Conservation (phyloP, 2,329 filamentous ascomycete species). For the Penicillium digitatum region DNA sequence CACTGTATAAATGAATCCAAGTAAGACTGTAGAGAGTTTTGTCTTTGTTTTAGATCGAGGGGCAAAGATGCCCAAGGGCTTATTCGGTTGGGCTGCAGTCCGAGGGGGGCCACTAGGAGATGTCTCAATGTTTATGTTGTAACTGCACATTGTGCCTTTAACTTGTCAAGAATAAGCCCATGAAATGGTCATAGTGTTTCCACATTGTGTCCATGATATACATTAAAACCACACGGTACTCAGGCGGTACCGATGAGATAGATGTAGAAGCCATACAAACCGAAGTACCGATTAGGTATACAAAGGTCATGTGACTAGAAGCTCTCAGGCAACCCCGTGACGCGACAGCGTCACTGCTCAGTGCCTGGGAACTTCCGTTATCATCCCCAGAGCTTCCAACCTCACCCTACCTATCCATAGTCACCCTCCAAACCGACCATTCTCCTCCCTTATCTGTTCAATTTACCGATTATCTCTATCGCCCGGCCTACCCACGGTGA, state of each 20-base stretch:
- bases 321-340: slow-evolving; percentile 33
- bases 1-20: neutral
- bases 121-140: neutral
- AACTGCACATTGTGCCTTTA: neutral
- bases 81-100: slow-evolving; percentile 18
- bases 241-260: neutral
- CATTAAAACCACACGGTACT: neutral
- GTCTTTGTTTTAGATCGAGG: neutral
- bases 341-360: slow-evolving; percentile 24
- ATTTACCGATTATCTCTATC: neutral
- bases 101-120: neutral
- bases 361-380: slow-evolving; percentile 9
- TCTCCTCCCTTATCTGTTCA: neutral
- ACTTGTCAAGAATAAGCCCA: neutral
- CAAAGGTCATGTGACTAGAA: slow-evolving; percentile 18
- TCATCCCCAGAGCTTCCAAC: slow-evolving; percentile 24
- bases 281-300: neutral
- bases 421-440: neutral
- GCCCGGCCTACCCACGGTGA: neutral
- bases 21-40: neutral
- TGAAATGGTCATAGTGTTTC: neutral
- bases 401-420: slow-evolving; percentile 7
- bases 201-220: neutral
- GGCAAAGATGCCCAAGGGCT: slow-evolving; percentile 15
- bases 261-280: neutral